Evolutionary conservation across 2,329 filamentous ascomycete species (phyloP), one percentile per base, ranked within the genome.

Genomic region (Colletotrichum horii): DNA sequence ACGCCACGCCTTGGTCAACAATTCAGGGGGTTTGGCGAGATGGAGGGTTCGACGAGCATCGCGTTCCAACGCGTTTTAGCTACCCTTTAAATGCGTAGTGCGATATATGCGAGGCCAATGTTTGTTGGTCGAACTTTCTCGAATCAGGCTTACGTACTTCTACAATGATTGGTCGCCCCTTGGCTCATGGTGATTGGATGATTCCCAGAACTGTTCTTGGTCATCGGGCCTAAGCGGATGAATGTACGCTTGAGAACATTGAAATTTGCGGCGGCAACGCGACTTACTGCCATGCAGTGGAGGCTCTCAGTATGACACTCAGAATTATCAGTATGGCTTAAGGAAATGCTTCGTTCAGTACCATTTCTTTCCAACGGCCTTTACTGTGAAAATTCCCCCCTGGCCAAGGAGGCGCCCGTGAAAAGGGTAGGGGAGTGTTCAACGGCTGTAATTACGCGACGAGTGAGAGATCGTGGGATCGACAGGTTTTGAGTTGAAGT

Each of bases 391-490:
- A 12, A n/a, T 48, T 43, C 12, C n/a, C 4, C 22, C 9, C 43
- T 1, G 3, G 7, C 8, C 5, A 5, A 11, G 0, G 3, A 48
- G 4, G 1, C 9, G 11, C 12, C 2, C 1, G 2, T n/a, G 38
- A 8, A 48, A 48, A 48, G 6, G 1, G 1, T 7, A 0, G n/a
- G 38, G 9, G 5, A 7, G 43, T 22, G 19, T 48, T 4, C 3
- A 12, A 22, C 6, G 12, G 11, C 9, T 48, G 19, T 48, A 1
- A 22, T 48, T 22, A 12, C 9, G 38, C 1, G 19, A n/a, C 38
- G 43, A 22, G n/a, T 12, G 43, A 22, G 43, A 22, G 19, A 22
- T 48, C 3, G 19, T 11, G 43, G 6, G 1, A 12, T 48, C 9
- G 11, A 22, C 0, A 48, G 19, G n/a, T 6, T 48, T 19, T n/a